Evolutionary conservation across 1,139 yeast genomes (phyloP), one percentile per base, ranked within the genome.

Genomic region (Yamadazyma trypodendri): DNA sequence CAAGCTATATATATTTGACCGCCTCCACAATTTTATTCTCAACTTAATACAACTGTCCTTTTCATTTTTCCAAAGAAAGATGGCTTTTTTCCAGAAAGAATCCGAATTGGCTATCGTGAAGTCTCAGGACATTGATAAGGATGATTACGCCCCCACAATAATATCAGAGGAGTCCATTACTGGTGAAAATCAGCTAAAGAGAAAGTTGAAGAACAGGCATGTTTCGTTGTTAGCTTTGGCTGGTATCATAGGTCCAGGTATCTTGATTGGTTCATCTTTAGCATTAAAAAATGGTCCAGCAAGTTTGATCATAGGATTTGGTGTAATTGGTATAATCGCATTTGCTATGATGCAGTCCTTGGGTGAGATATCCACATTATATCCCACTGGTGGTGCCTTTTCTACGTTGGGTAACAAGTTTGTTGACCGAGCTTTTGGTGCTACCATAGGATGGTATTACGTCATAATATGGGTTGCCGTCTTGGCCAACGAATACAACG

Each of bases 401-500:
- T 73, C 79, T 15, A 68, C 78, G 5, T 58, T 74, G 45, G 81
- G 80, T 2, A 63, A 72, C 42, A 67, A 69, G 47, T 69, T 72
- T 46, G 69, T 77, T 6, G 84, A 79, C 54, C 65, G 68, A 25
- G 83, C 84, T 4, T 72, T 72, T 44, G 84, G 83, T 9, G 79
- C 77, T 12, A 72, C 80, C 1, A 67, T 79, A 12, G 84, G 85
- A 2, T 78, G 83, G 79, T 72, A 69, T 48, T 81, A 81, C 54
- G 77, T 76, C 38, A 75, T 81, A 42, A 69, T 78, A 37, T 79
- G 84, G 82, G 60, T 77, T 15, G 77, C 80, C 2, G 83, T 78
- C 12, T 60, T 77, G 44, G 76, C 83, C 10, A 77, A 77, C 46
- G 84, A 79, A 51, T 77, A 77, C 54, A 77, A 77, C 46, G 68